Evolutionary conservation across 371 early-diverging fungal species (phyloP).

Genomic region (Mortierella sp.): DNA sequence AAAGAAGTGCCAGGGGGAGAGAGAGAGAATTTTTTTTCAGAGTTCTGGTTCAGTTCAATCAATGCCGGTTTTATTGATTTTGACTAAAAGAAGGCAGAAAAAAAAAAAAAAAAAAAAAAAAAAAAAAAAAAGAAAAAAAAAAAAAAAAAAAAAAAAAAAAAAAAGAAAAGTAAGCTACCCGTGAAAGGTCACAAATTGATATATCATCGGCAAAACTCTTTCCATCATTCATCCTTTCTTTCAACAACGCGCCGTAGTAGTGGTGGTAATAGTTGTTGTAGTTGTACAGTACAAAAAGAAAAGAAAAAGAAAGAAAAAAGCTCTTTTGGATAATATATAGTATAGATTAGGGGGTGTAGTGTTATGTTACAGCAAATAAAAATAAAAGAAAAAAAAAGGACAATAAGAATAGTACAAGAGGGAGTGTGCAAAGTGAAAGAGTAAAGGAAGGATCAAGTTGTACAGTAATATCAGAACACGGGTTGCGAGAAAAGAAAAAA

Average conservation of each 20-base stretch:
- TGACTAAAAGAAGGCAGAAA: background rate
- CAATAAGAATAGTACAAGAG: too few species aligned
- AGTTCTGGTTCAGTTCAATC: too few species aligned
- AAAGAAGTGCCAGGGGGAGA: background rate
- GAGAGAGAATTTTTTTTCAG: conserved; percentile 7
- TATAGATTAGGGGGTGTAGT: background rate
- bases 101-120: conserved; percentile 1
- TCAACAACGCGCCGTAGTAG: too few species aligned
- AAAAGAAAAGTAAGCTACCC: background rate
- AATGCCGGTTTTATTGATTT: background rate
- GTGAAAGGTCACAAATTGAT: too few species aligned
- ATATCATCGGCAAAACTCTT: too few species aligned
- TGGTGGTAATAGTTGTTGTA: too few species aligned
- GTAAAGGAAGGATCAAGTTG: too few species aligned
- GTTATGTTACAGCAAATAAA: background rate
- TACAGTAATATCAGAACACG: too few species aligned
- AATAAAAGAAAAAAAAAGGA: background rate
- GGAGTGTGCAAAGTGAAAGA: too few species aligned
- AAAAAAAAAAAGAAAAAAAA: conserved; percentile 2
- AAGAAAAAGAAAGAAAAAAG: too few species aligned
- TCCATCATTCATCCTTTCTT: too few species aligned
- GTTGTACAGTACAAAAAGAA: too few species aligned
- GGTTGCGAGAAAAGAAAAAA: background rate
- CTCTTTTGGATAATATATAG: background rate
- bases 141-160: conserved; percentile 3